These are phyloP conservation scores for Pneumocystis canis DNA, from an alignment of 1,139 yeast genomes.

Conservation along the genomic window DNA sequence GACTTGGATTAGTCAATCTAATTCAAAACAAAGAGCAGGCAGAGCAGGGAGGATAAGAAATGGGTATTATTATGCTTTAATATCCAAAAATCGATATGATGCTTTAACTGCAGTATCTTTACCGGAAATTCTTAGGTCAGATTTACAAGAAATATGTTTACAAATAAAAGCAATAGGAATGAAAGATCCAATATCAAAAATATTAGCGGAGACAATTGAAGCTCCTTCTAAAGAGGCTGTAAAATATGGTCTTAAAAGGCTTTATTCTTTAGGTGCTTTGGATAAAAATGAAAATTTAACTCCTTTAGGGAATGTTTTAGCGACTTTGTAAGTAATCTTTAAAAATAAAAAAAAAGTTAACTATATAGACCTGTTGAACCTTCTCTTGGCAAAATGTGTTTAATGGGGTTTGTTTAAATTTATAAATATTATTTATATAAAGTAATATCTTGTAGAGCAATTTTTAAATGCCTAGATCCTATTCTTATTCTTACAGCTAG, in stretches of 20 bases:
- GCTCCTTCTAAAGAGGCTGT: constrained; percentile 46
- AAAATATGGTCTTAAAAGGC: constrained; percentile 38
- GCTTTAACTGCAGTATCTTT: constrained; percentile 47
- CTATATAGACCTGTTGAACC: constrained; percentile 60
- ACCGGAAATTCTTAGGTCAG: constrained; percentile 64
- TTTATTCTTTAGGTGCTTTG: constrained; percentile 54
- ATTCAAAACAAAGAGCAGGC: constrained; percentile 65
- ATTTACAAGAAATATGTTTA: constrained; percentile 55
- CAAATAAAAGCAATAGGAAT: constrained; percentile 72
- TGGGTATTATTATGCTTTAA: constrained; percentile 59
- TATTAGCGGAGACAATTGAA: constrained; percentile 52
- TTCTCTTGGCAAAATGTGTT: constrained; percentile 53
- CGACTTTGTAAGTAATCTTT: constrained; percentile 12
- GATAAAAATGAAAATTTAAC: constrained; percentile 31
- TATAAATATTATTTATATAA: not conserved
- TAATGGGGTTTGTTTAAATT: constrained; percentile 21
- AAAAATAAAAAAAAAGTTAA: constrained; percentile 30
- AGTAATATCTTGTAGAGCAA: constrained; percentile 4
- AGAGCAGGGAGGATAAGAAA: constrained; percentile 73
- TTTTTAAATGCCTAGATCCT: constrained; percentile 18
- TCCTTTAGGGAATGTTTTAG: constrained; percentile 36
- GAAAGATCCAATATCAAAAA: constrained; percentile 38
- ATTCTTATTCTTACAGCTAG: constrained; percentile 16
- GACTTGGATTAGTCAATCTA: constrained; percentile 65
- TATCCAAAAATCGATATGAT: constrained; percentile 36